A percentile compares a stretch with the other conserved stretches of the same genome.
phyloP scores from a whole-genome alignment of 441 rosid species.

The Croton laevigatus region DNA sequence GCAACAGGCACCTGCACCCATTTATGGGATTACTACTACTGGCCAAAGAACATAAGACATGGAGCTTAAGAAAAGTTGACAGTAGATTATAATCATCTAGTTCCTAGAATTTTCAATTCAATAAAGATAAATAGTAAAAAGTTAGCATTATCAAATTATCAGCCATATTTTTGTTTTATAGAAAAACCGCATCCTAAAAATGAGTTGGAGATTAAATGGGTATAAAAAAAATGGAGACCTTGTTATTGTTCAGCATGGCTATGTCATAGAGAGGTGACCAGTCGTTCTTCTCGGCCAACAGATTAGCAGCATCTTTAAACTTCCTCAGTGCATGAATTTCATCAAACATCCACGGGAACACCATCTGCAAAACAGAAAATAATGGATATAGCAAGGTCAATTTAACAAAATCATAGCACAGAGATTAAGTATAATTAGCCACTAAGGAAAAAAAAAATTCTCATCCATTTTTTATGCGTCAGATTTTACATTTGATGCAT shows the following conservation, averaged over 20 bases:
- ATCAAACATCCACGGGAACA: slow-evolving; percentile 95
- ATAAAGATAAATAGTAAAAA: not conserved
- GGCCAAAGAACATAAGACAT: not conserved
- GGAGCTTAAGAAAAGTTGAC: no score
- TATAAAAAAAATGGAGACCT: slow-evolving; percentile 38
- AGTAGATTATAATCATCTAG: no score
- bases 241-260: slow-evolving; percentile 45
- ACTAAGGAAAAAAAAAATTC: not conserved
- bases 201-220: slow-evolving; percentile 3
- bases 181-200: not conserved
- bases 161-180: not conserved
- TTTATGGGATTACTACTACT: not conserved
- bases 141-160: not conserved
- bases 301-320: slow-evolving; percentile 59
- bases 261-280: slow-evolving; percentile 75
- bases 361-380: slow-evolving; percentile 51
- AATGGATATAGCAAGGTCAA: slow-evolving; percentile 8
- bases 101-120: not conserved
- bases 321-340: slow-evolving; percentile 71
- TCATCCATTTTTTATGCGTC: not conserved
- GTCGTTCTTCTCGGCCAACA: slow-evolving; percentile 75
- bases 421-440: not conserved
- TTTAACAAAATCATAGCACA: not conserved
- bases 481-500: not conserved
- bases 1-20: slow-evolving; percentile 75